Evolutionary conservation across 805 yeast species (phyloP).

Genomic region (Wickerhamomyces strasburgensis): DNA sequence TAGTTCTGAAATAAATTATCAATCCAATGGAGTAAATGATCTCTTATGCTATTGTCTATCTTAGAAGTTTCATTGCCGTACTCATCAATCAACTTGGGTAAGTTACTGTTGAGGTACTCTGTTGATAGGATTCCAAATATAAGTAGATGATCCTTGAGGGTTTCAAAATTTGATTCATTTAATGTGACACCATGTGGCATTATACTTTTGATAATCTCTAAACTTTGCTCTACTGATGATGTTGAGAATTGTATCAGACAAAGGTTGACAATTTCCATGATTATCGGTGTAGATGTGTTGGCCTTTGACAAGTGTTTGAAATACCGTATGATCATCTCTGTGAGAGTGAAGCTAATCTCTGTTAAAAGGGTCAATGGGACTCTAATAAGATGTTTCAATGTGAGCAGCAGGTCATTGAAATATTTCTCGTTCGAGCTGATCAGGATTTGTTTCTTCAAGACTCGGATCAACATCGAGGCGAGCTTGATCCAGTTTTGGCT

Average conservation of each 20-base stretch:
- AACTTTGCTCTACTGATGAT: constrained; percentile 33
- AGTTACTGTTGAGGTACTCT: constrained; percentile 30
- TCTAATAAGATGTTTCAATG: constrained; percentile 21
- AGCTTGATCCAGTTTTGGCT: constrained; percentile 14
- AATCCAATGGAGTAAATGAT: constrained; percentile 13
- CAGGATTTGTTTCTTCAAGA: constrained; percentile 8
- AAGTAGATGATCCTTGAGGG: constrained; percentile 38
- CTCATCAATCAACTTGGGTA: constrained; percentile 21
- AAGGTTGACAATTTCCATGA: constrained; percentile 43
- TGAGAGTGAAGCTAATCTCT: constrained; percentile 17
- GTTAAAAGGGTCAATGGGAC: constrained; percentile 23
- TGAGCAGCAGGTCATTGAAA: constrained; percentile 23
- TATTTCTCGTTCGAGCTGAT: constrained; percentile 22
- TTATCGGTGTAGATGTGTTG: constrained; percentile 26
- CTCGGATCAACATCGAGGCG: constrained; percentile 8
- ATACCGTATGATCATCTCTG: constrained; percentile 19
- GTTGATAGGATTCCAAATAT: constrained; percentile 42
- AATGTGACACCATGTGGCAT: constrained; percentile 31
- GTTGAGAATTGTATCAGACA: constrained; percentile 39
- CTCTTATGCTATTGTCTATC: constrained; percentile 8
- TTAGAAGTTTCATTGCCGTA: constrained; percentile 5
- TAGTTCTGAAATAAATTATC: constrained; percentile 6
- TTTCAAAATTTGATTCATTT: constrained; percentile 37
- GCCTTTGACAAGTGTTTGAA: constrained; percentile 24
- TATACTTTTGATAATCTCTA: constrained; percentile 36